A percentile compares a stretch with the other conserved stretches of the same genome.
phyloP scores from a whole-genome alignment of 371 early-diverging fungal species.

The Syncephalastrum sp. region DNA sequence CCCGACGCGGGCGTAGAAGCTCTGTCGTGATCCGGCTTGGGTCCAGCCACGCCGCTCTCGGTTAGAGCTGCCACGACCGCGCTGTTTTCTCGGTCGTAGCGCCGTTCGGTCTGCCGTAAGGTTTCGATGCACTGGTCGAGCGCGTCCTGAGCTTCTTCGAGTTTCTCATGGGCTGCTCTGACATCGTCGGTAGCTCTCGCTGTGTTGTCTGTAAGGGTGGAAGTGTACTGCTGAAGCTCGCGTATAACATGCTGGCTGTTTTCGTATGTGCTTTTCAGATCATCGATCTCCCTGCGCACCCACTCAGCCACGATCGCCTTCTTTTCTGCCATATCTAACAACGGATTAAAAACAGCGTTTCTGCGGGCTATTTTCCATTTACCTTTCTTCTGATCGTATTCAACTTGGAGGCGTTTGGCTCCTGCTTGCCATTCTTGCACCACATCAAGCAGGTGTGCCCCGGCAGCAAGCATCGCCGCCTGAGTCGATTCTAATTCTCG shows the following conservation, averaged over 20 bases:
- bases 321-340: slow-evolving; percentile 3
- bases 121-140: slow-evolving; percentile 25
- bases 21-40: not conserved
- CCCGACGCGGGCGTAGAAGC: slow-evolving; percentile 3
- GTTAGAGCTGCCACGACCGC: slow-evolving; percentile 26
- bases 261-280: slow-evolving; percentile 22
- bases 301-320: slow-evolving; percentile 17
- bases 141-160: slow-evolving; percentile 20
- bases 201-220: slow-evolving; percentile 15
- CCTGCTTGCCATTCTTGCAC: slow-evolving; percentile 7
- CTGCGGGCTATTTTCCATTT: not conserved
- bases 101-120: slow-evolving; percentile 24
- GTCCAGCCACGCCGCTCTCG: slow-evolving; percentile 19
- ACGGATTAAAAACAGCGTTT: too few species aligned
- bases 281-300: slow-evolving; percentile 29
- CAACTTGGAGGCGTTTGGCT: not conserved
- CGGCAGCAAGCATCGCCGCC: not conserved
- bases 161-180: slow-evolving; percentile 10
- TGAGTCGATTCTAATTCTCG: not conserved
- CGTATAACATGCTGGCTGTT: slow-evolving; percentile 16
- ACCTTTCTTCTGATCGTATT: slow-evolving; percentile 8
- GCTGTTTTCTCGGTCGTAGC: slow-evolving; percentile 37
- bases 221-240: slow-evolving; percentile 20
- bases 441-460: slow-evolving; percentile 2
- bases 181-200: slow-evolving; percentile 10